These are phyloP conservation scores for Zizania latifolia DNA, from an alignment of 176 grass and related monocot genomes.

Conservation along the genomic window DNA sequence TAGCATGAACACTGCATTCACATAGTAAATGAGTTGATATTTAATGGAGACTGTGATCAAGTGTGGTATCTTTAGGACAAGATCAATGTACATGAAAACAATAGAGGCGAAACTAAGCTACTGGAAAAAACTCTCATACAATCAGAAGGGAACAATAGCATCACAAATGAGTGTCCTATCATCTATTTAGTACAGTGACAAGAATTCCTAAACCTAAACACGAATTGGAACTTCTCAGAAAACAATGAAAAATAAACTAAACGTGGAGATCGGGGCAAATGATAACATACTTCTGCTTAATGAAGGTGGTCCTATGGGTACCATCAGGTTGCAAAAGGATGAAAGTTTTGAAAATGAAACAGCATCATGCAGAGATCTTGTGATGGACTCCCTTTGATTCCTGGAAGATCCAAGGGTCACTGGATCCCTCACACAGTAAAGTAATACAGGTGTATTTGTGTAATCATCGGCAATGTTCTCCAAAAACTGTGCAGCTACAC, in stretches of 20 bases:
- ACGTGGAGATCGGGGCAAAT: not conserved
- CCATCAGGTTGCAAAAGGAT: constrained; percentile 66
- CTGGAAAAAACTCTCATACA: not conserved
- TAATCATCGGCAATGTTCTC: constrained; percentile 93
- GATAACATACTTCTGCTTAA: constrained; percentile 54
- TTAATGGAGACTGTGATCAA: not conserved
- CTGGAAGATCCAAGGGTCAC: constrained; percentile 33
- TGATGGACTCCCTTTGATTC: constrained; percentile 54
- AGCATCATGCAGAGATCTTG: constrained; percentile 71
- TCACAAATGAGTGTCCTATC: not conserved
- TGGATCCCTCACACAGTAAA: constrained; percentile 72
- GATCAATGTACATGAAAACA: not conserved
- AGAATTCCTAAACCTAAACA: not conserved
- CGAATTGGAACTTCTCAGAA: not conserved
- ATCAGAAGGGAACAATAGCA: not conserved
- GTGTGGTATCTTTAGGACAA: not conserved
- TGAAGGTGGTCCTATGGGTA: constrained; percentile 76
- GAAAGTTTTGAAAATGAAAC: constrained; percentile 84
- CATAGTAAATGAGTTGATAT: not conserved
- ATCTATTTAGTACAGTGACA: constrained; percentile 13
- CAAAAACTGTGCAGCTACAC: constrained; percentile 57
- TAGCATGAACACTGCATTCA: not conserved
- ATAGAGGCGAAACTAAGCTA: not conserved
- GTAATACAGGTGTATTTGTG: constrained; percentile 69
- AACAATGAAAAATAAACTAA: not conserved